These are phyloP conservation scores for Gentiana straminea DNA, from an alignment of 257 asterid species.

Conservation along the genomic window DNA sequence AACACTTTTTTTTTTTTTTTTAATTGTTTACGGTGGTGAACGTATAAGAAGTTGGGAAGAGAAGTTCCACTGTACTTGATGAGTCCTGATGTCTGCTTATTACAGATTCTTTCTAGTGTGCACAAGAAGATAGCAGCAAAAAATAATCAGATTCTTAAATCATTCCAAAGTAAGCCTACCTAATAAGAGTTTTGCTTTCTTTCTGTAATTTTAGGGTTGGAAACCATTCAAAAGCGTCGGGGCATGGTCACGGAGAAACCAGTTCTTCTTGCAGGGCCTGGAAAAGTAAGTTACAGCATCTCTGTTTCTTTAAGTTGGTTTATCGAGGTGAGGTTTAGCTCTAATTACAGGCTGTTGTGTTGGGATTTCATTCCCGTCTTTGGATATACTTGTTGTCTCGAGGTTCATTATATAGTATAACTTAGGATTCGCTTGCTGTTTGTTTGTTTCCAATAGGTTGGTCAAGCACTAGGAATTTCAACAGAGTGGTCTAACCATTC, in stretches of 20 bases:
- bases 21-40: too few species aligned
- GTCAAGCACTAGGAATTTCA: conserved; percentile 84
- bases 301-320: neutral
- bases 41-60: too few species aligned
- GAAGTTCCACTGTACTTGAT: too few species aligned
- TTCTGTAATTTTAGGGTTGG: conserved; percentile 38
- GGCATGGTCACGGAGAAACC: conserved; percentile 67
- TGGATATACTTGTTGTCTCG: too few species aligned
- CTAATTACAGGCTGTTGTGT: too few species aligned
- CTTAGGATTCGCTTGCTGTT: neutral
- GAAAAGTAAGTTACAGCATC: conserved; percentile 43
- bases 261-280: conserved; percentile 86
- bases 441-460: conserved; percentile 44
- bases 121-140: neutral
- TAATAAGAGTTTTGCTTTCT: neutral
- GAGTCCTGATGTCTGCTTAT: too few species aligned
- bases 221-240: conserved; percentile 75
- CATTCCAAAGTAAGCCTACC: neutral
- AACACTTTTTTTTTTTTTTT: too few species aligned
- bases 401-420: neutral
- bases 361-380: too few species aligned
- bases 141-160: neutral
- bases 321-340: too few species aligned
- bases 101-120: neutral
- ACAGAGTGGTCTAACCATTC: conserved; percentile 89